These are phyloP conservation scores for Immersiporthe knoxdaviesiana DNA, from an alignment of 2,329 filamentous ascomycete genomes.

Conservation along the genomic window DNA sequence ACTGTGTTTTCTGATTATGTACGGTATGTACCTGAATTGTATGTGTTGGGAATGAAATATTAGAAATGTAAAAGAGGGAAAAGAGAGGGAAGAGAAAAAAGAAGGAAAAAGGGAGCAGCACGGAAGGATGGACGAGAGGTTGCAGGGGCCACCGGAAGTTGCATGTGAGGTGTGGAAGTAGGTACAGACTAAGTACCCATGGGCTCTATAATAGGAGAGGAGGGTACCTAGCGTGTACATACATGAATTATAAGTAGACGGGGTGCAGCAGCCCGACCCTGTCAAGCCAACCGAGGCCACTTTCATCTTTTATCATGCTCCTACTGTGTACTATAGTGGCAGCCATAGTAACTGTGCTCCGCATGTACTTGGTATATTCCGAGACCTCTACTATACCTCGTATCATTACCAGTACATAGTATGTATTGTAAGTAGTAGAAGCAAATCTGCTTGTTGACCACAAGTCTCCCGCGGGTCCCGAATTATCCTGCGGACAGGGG, in stretches of 20 bases:
- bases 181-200: not conserved
- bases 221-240: not conserved
- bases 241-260: not conserved
- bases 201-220: no score
- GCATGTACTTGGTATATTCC: no score
- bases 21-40: not conserved
- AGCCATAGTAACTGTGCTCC: no score
- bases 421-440: no score
- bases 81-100: not conserved
- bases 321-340: no score
- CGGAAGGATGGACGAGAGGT: not conserved
- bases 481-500: not conserved
- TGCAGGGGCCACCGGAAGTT: not conserved
- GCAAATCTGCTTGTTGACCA: not conserved
- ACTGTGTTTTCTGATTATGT: not conserved
- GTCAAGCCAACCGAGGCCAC: not conserved
- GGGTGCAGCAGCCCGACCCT: not conserved
- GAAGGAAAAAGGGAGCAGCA: no score
- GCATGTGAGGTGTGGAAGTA: not conserved
- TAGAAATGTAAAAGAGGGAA: not conserved
- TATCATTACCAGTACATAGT: no score
- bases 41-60: not conserved
- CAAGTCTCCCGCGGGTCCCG: not conserved
- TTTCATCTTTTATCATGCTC: not conserved
- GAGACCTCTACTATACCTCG: no score